phyloP scores from a whole-genome alignment of 148 eudicot genomes.

The Oxyria digyna region DNA sequence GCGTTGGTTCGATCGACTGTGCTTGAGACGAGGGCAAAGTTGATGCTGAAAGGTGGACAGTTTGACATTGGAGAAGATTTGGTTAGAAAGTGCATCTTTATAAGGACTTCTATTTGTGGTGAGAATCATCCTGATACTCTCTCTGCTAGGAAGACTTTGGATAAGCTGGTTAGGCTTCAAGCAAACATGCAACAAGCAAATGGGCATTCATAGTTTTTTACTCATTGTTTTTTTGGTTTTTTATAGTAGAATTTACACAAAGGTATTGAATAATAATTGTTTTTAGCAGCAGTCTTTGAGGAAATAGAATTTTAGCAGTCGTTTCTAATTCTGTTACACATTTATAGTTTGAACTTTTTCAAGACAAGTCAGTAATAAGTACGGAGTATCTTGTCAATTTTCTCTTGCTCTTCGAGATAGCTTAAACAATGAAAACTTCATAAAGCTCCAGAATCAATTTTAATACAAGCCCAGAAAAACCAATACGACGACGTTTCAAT shows the following conservation, averaged over 20 bases:
- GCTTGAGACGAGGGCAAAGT: constrained; percentile 86
- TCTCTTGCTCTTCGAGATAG: too few species aligned
- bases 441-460: background rate
- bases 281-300: background rate
- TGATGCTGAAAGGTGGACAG: constrained; percentile 89
- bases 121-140: constrained; percentile 78
- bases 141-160: constrained; percentile 72
- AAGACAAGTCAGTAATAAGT: background rate
- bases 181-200: constrained; percentile 63
- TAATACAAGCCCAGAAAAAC: background rate
- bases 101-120: constrained; percentile 81
- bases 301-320: background rate
- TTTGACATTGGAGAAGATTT: constrained; percentile 84
- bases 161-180: constrained; percentile 71
- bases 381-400: background rate
- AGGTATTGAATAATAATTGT: background rate
- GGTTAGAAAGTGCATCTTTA: constrained; percentile 78
- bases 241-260: background rate
- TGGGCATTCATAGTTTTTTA: constrained; percentile 51
- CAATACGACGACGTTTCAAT: background rate
- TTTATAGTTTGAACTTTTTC: background rate
- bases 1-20: constrained; percentile 76
- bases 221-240: background rate
- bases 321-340: background rate
- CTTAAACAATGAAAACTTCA: background rate